Conservation (phyloP, 2,329 filamentous ascomycete species). For the Phyllosticta citribraziliensis region DNA sequence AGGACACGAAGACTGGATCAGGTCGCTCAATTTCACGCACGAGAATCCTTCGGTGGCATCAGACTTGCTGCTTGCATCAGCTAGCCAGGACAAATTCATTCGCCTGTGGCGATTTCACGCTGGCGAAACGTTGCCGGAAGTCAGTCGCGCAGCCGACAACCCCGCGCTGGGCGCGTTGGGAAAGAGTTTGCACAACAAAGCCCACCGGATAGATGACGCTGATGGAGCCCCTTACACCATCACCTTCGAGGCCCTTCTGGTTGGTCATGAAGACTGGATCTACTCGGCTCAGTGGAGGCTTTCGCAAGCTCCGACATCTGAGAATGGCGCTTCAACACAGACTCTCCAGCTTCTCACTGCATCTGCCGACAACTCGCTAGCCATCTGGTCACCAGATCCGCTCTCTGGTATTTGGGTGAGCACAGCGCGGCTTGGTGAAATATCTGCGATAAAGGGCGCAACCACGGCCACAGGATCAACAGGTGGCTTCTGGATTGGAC, state of each 20-base stretch:
- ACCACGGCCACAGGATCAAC: conserved; percentile 94
- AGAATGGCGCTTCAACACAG: not conserved
- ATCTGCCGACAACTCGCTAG: conserved; percentile 89
- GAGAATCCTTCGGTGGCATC: conserved; percentile 45
- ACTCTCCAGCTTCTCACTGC: conserved; percentile 71
- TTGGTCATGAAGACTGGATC: conserved; percentile 98
- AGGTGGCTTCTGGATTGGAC: conserved; percentile 90
- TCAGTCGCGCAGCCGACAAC: conserved; percentile 46
- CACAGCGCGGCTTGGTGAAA: conserved; percentile 75
- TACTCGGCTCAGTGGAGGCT: conserved; percentile 74
- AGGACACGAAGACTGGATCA: conserved; percentile 92
- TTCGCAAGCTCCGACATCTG: not conserved
- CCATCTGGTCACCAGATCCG: conserved; percentile 82
- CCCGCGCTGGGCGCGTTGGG: conserved; percentile 51
- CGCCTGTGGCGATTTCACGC: conserved; percentile 80
- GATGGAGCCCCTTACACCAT: conserved; percentile 59
- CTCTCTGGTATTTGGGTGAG: conserved; percentile 87
- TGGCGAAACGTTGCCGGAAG: conserved; percentile 54
- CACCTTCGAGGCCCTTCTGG: conserved; percentile 84
- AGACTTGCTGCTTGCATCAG: conserved; percentile 78
- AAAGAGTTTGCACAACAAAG: conserved; percentile 78
- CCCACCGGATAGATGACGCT: conserved; percentile 58
- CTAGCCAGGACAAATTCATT: conserved; percentile 95
- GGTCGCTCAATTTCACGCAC: conserved; percentile 67
- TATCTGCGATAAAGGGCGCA: conserved; percentile 88